A percentile compares a stretch with the other conserved stretches of the same genome.
Conservation (phyloP, 2,329 filamentous ascomycete species). For the Cytospora piceicola region DNA sequence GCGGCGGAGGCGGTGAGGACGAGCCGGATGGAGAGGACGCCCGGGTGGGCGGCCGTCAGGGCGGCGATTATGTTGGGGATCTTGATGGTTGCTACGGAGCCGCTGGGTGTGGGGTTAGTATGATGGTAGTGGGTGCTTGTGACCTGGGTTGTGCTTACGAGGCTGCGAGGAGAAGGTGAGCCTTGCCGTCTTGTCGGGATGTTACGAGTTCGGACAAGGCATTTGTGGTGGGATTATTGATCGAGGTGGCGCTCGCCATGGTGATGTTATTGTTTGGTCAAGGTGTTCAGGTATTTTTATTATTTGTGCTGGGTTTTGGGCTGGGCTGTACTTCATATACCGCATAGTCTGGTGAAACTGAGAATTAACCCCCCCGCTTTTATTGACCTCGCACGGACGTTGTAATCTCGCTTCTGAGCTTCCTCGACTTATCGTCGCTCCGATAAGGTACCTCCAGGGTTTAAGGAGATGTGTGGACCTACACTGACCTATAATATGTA, state of each 20-base stretch:
- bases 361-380: no score
- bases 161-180: constrained; percentile 30
- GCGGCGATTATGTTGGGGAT: constrained; percentile 67
- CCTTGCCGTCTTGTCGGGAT: constrained; percentile 23
- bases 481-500: no score
- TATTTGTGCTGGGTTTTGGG: background rate
- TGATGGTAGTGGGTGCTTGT: no score
- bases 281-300: background rate
- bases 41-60: constrained; percentile 50
- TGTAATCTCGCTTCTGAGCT: no score
- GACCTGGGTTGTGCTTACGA: background rate
- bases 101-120: constrained; percentile 27
- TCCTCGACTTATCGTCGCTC: no score
- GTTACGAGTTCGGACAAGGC: constrained; percentile 21
- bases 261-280: background rate
- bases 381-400: no score
- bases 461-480: no score
- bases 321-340: background rate
- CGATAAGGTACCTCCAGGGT: no score
- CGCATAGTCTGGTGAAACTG: no score
- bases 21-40: constrained; percentile 81
- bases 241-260: constrained; percentile 9
- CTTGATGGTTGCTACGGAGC: constrained; percentile 86
- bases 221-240: background rate
- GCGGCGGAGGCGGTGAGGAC: constrained; percentile 75